Base-by-base conservation (phyloP, 306 rosid genomes). In the Psophocarpus tetragonolobus region DNA sequence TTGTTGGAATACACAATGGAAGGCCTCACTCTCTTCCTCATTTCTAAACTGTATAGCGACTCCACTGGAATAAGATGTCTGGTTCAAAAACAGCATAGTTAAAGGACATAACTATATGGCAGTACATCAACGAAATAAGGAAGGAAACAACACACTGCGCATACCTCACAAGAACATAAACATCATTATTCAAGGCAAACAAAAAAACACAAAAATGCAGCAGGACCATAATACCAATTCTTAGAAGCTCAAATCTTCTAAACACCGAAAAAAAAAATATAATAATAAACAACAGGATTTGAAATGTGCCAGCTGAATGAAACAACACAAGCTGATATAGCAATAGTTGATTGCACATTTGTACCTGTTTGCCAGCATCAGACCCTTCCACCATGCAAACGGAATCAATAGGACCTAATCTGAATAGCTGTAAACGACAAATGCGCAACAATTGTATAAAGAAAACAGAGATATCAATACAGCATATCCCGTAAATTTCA, bases 1-100 rank as follows among this genome's bases (percentile, higher is more conserved):
- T 73, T 87, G 89, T 83, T 89, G 88, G 83, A 87, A 88, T 76
- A 85, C 87, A 79, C 64, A 26, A 79, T 93, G 96, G 86, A 93
- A 89, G 68, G 86, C 90, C 32, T 26, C 85, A 81, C 92, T 82
- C 69, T 89, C 94, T 63, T 82, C 90, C 88, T 86, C 90, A 32
- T 85, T 86, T 77, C 86, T 87, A 88, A 93, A 93, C 65, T 73
- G 88, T 41, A 93, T 44, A 56, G 88, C 65, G 33, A 91, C 80
- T 76, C 91, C 97, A 77, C 75, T 89, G 15, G 94, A 83, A 82
- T 83, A 88, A 6, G 85, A 72, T 74, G 90, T 85, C 94, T 91
- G 88, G 68, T 85, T 71, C 74, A 86, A 71, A 83, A 80, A 61
- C 48, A 80, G 74, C 80, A 84, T 51, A 32, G 79, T 85, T 79